A percentile compares a stretch with the other conserved stretches of the same genome.
These are phyloP conservation scores for Entoloma clypeatum DNA, from an alignment of 1,284 basidiomycete species.

Conservation along the genomic window DNA sequence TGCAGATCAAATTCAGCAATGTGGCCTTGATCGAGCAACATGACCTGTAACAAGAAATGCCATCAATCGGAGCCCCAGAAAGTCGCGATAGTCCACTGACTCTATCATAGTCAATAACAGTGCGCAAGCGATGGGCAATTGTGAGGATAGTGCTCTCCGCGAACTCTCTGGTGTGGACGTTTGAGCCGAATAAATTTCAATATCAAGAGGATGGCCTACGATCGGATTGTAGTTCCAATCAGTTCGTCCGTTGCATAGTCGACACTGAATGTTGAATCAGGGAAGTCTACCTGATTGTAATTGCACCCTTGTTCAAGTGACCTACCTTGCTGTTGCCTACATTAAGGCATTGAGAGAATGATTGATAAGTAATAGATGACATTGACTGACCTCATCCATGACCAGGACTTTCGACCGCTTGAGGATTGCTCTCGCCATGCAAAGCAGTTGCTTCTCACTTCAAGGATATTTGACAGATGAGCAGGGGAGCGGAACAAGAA, in stretches of 20 bases:
- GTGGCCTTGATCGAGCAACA: slow-evolving; percentile 83
- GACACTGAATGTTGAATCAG: slow-evolving; percentile 39
- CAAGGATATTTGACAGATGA: slow-evolving; percentile 3
- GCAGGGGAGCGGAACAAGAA: neutral
- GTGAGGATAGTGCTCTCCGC: slow-evolving; percentile 64
- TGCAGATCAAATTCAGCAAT: slow-evolving; percentile 78
- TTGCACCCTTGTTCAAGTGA: slow-evolving; percentile 12
- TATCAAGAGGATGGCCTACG: slow-evolving; percentile 40
- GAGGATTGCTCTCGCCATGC: slow-evolving; percentile 81
- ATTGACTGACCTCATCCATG: slow-evolving; percentile 70
- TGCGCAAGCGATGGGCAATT: slow-evolving; percentile 68
- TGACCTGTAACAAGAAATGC: slow-evolving; percentile 46
- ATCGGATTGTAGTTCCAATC: slow-evolving; percentile 70
- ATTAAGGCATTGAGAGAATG: slow-evolving; percentile 9
- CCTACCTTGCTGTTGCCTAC: slow-evolving; percentile 67
- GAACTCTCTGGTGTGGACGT: slow-evolving; percentile 44
- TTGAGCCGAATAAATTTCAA: slow-evolving; percentile 5
- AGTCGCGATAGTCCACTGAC: slow-evolving; percentile 31
- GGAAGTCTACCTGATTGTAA: neutral
- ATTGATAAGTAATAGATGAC: neutral
- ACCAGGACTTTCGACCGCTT: slow-evolving; percentile 73
- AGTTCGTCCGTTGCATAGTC: slow-evolving; percentile 78
- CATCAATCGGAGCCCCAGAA: slow-evolving; percentile 14
- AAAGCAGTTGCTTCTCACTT: slow-evolving; percentile 79
- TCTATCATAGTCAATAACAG: slow-evolving; percentile 67